A percentile compares a stretch with the other conserved stretches of the same genome.
Evolutionary conservation across 2,329 filamentous ascomycete genomes (phyloP).

Genomic region (Magnaporthiopsis rhizophila): DNA sequence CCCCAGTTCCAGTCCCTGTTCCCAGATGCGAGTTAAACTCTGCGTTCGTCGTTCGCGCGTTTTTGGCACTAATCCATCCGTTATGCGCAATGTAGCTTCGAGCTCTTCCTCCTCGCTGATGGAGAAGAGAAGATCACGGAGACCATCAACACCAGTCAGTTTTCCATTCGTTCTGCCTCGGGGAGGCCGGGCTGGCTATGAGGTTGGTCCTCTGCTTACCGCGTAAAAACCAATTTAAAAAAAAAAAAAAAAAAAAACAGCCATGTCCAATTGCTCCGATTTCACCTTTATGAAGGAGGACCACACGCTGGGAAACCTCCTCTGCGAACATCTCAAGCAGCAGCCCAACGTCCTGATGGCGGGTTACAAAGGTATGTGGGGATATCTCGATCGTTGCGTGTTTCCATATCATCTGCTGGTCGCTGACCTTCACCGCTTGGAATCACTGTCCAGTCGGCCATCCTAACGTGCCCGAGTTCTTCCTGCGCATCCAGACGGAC

Average conservation of each 20-base stretch:
- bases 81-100: conserved; percentile 54
- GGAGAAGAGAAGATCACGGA: conserved; percentile 92
- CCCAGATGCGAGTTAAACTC: too few relatives aligned
- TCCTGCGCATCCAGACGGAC: conserved; percentile 84
- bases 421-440: background rate
- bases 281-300: conserved; percentile 97
- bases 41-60: too few relatives aligned
- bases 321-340: conserved; percentile 77
- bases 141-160: conserved; percentile 30
- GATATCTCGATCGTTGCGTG: conserved; percentile 16
- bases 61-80: background rate
- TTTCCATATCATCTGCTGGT: background rate
- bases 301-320: conserved; percentile 86
- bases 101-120: conserved; percentile 80
- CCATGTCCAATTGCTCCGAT: conserved; percentile 88
- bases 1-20: too few relatives aligned
- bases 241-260: conserved; percentile 38
- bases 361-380: conserved; percentile 68
- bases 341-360: conserved; percentile 81
- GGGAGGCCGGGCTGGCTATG: background rate
- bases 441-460: conserved; percentile 37
- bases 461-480: conserved; percentile 52
- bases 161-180: background rate
- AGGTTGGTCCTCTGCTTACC: background rate
- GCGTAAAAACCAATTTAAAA: too few relatives aligned